Evolutionary conservation across 768 basidiomycete genomes (phyloP).

Genomic region (Mycena indigotica): DNA sequence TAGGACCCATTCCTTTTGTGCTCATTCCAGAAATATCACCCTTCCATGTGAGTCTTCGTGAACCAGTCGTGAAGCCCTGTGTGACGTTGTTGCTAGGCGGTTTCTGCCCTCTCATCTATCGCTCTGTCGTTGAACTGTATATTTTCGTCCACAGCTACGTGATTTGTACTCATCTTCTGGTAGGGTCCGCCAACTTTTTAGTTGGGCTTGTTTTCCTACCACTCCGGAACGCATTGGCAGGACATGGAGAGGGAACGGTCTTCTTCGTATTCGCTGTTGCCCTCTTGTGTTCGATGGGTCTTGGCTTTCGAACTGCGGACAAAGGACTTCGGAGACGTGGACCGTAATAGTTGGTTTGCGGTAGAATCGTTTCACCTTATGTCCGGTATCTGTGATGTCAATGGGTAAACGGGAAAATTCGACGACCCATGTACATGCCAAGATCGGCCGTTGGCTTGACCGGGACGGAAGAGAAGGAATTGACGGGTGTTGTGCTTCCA

Average conservation of each 20-base stretch:
- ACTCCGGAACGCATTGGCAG: constrained; percentile 71
- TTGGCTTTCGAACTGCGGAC: neutral
- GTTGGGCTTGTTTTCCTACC: constrained; percentile 88
- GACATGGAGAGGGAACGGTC: constrained; percentile 53
- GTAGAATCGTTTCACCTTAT: too few relatives aligned
- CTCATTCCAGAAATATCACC: constrained; percentile 91
- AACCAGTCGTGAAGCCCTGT: neutral
- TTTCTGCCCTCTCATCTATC: constrained; percentile 78
- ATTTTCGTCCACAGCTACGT: constrained; percentile 3
- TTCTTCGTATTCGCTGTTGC: constrained; percentile 82
- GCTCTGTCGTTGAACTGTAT: constrained; percentile 72
- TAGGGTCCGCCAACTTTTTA: constrained; percentile 84
- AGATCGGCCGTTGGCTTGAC: neutral
- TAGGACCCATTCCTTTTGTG: constrained; percentile 92
- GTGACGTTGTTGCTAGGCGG: constrained; percentile 50
- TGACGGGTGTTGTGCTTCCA: too few relatives aligned
- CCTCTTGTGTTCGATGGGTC: constrained; percentile 42
- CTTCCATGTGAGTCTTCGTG: constrained; percentile 54
- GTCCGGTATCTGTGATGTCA: too few relatives aligned
- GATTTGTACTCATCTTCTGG: neutral
- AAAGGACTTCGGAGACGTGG: constrained; percentile 36
- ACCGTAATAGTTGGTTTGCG: neutral
- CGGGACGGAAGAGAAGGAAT: neutral
- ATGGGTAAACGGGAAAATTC: neutral
- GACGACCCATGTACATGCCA: too few relatives aligned